Base-by-base conservation (phyloP, 169 alveolate species). In the Prorocentrum cordatum region DNA sequence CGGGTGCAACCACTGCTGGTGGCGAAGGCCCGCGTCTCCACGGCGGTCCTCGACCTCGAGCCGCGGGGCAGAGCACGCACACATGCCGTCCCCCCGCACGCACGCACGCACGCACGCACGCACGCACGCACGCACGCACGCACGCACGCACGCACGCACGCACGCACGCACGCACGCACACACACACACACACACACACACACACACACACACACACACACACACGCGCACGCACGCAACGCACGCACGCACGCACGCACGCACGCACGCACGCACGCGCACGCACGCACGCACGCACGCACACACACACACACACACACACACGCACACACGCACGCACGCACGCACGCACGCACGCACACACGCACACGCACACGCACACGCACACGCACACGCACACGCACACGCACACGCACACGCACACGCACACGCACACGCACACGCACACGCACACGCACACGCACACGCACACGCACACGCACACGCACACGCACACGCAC, bases 71-170 rank as follows among this genome's bases (percentile, higher is more conserved):
- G n/a, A n/a, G n/a, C n/a, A 47, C 24, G 18, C 61, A 9, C 61
- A 9, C 7, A 22, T 47, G 27, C 12, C 24, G 42, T 1, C 29
- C 31, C 29, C 75, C 75, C 7, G 75, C 75, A 50, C 64, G 64
- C 64, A 50, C 64, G 64, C 64, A 50, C 64, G 64, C 64, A 50
- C 64, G 64, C 64, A 50, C 64, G 64, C 64, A 50, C 64, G 64
- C 64, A 50, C 64, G 64, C 64, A 50, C 64, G 64, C 64, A 50
- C 64, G 64, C 64, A 50, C 64, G 64, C 64, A 50, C 64, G 64
- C 64, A 50, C 64, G 64, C 64, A 50, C 64, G 64, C 64, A 50
- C 64, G 27, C 64, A 50, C 64, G 47, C 47, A 38, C 47, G 47
- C 47, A 38, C 47, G 47, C 47, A 38, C 47, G 47, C 47, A 38